phyloP scores from a whole-genome alignment of 1,139 yeast genomes.

The Pichia sp. region DNA sequence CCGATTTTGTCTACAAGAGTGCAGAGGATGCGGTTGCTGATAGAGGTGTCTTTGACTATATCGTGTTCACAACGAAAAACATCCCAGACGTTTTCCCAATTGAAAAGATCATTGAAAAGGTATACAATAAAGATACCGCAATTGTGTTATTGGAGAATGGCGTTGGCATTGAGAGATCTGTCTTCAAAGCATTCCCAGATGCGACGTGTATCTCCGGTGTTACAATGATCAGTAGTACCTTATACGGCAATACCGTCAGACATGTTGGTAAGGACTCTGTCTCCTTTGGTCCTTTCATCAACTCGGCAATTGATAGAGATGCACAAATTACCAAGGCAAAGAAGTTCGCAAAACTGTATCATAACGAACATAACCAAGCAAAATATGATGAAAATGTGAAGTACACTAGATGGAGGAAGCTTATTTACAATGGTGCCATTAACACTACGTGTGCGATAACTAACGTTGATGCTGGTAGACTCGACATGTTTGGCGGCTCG shows the following conservation, averaged over 20 bases:
- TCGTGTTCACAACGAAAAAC: conserved; percentile 65
- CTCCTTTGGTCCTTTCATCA: conserved; percentile 48
- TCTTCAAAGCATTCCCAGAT: conserved; percentile 50
- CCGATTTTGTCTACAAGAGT: conserved; percentile 36
- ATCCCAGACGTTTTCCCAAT: conserved; percentile 59
- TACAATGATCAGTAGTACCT: conserved; percentile 59
- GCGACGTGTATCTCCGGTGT: conserved; percentile 61
- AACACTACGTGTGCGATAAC: conserved; percentile 58
- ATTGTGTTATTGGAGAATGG: conserved; percentile 71
- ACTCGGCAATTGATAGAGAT: conserved; percentile 26
- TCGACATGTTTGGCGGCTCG: conserved; percentile 48
- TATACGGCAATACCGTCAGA: conserved; percentile 43
- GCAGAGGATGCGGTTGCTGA: conserved; percentile 22
- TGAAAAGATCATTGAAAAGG: conserved; percentile 54
- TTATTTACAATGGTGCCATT: conserved; percentile 61
- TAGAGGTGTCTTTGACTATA: conserved; percentile 54
- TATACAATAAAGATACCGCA: conserved; percentile 42
- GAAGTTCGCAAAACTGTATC: conserved; percentile 44
- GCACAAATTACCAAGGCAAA: conserved; percentile 28
- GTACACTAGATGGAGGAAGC: conserved; percentile 62
- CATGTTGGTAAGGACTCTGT: conserved; percentile 47
- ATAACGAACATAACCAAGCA: conserved; percentile 38
- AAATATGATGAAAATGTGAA: conserved; percentile 42
- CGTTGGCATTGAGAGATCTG: conserved; percentile 59
- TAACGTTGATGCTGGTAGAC: conserved; percentile 53